Evolutionary conservation across 164 flowering plant genomes (phyloP), one percentile per base, ranked within the genome.

Genomic region (Sedum album): DNA sequence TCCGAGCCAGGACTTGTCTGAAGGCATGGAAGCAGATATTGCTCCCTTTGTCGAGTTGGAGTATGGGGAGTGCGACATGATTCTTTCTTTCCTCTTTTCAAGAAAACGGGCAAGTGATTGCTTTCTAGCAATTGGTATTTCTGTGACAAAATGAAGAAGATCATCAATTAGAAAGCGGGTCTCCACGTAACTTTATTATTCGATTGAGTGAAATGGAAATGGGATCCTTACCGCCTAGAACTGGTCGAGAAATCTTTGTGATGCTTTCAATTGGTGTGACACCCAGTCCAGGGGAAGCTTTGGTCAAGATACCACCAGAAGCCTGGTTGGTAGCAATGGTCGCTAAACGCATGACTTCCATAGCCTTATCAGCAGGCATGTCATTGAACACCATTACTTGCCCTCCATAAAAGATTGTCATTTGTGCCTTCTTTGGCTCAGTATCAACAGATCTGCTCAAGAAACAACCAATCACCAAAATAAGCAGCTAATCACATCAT

Each of bases 321-420:
- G 55, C 66, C 60, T 68, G 76, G 65, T 74, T 39, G 39, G 69
- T 69, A 6, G 73, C 75, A 69, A 77, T 76, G 70, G 79, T 70
- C 0, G 94, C 92, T 6, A 89, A 60, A n/a, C 55, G 69, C 91
- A 92, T 84, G 70, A 87, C 51, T 53, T 87, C 89, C 51, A 76
- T 80, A 1, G 86, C 96, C 78, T 86, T 87, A 11, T 82, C 83
- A 6, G 79, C 83, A 5, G 90, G 77, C 55, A 86, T 67, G 74
- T 86, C 79, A 26, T 86, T 73, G 65, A 87, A 85, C 26, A 87
- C 87, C 3, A 82, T 25, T 21, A 87, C 92, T 74, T 82, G 80
- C 5, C 92, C 92, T 1, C 63, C 83, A 46, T 89, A 89, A 68
- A 87, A 84, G 21, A 89, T 89, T 1, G 96, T 87, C 89, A 89